These are phyloP conservation scores for Babesia bovis DNA, from an alignment of 169 alveolate species.

Conservation along the genomic window DNA sequence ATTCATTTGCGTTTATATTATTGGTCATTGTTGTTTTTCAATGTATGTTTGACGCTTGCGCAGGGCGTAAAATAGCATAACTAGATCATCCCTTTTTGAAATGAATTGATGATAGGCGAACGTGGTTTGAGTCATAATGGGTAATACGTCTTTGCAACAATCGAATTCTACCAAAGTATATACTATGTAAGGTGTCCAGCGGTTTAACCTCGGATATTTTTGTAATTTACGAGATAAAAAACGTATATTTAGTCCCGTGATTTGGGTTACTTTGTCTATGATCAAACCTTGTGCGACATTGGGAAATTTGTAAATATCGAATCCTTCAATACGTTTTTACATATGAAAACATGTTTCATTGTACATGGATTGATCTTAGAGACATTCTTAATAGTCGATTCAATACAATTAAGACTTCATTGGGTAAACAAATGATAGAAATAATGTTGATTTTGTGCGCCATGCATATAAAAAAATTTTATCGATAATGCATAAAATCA, in stretches of 20 bases:
- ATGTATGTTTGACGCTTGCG: constrained; percentile 1
- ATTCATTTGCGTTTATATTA: too few relatives aligned
- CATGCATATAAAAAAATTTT: too few relatives aligned
- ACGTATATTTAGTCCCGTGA: neutral
- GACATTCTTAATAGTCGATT: constrained; percentile 18
- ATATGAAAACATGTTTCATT: neutral
- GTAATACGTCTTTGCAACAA: constrained; percentile 1
- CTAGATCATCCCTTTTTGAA: neutral
- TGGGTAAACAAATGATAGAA: constrained; percentile 22
- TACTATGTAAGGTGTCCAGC: too few relatives aligned
- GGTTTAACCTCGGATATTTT: neutral
- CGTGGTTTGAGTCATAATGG: neutral
- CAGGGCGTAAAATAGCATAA: constrained; percentile 1
- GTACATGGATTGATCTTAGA: neutral
- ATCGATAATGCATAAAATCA: too few relatives aligned
- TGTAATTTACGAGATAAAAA: constrained; percentile 14
- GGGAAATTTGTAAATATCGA: neutral
- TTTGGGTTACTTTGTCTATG: neutral
- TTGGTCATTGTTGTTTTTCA: too few relatives aligned
- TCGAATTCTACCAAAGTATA: neutral
- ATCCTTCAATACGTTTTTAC: neutral
- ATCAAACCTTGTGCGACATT: constrained; percentile 10
- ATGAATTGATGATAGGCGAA: neutral
- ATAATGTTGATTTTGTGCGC: too few relatives aligned
- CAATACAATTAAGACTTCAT: constrained; percentile 15